phyloP scores from a whole-genome alignment of 2,329 filamentous ascomycete species.

The Alternaria viburni region DNA sequence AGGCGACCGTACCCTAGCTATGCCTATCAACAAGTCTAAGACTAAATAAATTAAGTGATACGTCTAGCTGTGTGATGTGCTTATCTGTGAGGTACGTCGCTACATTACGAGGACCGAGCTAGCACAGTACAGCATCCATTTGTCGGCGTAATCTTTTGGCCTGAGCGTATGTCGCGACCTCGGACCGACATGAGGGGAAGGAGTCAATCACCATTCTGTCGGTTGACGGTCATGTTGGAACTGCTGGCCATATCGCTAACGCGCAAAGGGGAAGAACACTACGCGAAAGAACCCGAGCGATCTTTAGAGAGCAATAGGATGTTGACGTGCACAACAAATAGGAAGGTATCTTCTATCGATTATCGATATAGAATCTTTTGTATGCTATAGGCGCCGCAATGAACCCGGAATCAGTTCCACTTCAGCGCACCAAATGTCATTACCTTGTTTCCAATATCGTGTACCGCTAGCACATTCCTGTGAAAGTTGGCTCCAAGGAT shows the following conservation, averaged over 20 bases:
- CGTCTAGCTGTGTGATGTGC: neutral
- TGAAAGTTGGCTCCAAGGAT: neutral
- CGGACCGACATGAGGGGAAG: neutral
- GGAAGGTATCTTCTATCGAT: neutral
- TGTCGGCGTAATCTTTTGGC: neutral
- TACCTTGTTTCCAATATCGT: neutral
- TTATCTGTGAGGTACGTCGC: neutral
- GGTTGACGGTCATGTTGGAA: neutral
- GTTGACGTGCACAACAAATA: neutral
- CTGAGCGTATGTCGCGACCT: neutral
- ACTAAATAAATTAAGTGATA: neutral
- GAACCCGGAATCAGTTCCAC: accelerated
- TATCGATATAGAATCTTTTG: neutral
- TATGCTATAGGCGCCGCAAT: neutral
- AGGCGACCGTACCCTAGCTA: neutral
- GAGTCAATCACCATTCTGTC: neutral
- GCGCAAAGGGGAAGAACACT: neutral
- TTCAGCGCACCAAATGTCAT: neutral
- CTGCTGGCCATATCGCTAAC: neutral
- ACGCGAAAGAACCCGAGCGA: accelerated
- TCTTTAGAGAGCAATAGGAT: neutral
- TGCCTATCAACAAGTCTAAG: neutral
- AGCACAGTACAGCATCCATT: neutral
- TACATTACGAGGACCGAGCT: neutral
- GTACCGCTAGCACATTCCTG: neutral